Conservation (phyloP, 1,284 basidiomycete genomes). For the Ustilago tritici region DNA sequence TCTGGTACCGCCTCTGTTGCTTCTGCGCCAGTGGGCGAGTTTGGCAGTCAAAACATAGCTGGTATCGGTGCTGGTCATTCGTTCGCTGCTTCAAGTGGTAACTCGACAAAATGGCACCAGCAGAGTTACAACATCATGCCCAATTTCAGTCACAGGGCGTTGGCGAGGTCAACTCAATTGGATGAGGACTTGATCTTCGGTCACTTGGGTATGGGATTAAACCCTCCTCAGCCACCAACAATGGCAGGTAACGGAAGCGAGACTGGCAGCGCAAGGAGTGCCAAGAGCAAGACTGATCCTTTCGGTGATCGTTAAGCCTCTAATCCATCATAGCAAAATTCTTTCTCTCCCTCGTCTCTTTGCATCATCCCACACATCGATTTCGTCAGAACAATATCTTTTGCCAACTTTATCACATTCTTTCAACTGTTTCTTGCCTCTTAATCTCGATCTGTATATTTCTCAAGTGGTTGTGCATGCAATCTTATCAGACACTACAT, state of each 20-base stretch:
- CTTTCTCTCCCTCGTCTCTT: not conserved
- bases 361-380: not conserved
- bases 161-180: constrained; percentile 49
- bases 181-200: constrained; percentile 55
- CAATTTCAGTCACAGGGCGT: constrained; percentile 39
- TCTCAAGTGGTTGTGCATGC: not conserved
- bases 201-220: constrained; percentile 47
- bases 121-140: constrained; percentile 53
- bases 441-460: not conserved
- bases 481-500: not conserved
- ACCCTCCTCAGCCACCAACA: constrained; percentile 20
- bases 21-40: constrained; percentile 36
- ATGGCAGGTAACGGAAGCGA: constrained; percentile 46
- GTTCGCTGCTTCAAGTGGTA: constrained; percentile 36
- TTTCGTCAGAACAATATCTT: constrained; percentile 20
- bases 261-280: constrained; percentile 34
- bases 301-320: constrained; percentile 38
- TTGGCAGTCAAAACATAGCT: constrained; percentile 52
- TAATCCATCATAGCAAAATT: not conserved
- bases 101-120: constrained; percentile 59
- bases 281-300: constrained; percentile 45
- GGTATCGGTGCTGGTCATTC: constrained; percentile 48
- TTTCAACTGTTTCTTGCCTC: constrained; percentile 1
- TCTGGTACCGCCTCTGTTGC: constrained; percentile 38
- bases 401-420: constrained; percentile 11